Conservation (phyloP, 768 basidiomycete species). For the Mycena floridula region DNA sequence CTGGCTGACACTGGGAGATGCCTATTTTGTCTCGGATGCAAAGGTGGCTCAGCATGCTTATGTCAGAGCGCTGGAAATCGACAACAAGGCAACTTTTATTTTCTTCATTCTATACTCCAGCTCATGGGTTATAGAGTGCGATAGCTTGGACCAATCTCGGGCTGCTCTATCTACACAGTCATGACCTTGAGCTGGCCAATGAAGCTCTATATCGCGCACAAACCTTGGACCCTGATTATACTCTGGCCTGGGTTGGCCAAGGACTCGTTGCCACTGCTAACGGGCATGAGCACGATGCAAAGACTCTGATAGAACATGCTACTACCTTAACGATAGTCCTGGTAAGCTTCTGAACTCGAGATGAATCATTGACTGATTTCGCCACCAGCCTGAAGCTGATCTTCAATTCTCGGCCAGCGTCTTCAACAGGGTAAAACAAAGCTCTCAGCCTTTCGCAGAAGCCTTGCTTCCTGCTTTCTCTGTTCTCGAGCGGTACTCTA, state of each 20-base stretch:
- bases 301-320: slow-evolving; percentile 69
- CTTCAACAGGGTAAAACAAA: slow-evolving; percentile 35
- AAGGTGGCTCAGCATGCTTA: slow-evolving; percentile 88
- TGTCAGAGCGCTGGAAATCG: slow-evolving; percentile 80
- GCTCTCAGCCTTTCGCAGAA: slow-evolving; percentile 20
- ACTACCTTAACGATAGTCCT: slow-evolving; percentile 49
- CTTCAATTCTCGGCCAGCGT: slow-evolving; percentile 63
- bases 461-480: slow-evolving; percentile 74
- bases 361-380: slow-evolving; percentile 2
- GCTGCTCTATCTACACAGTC: slow-evolving; percentile 74
- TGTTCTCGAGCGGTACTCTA: slow-evolving; percentile 70
- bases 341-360: slow-evolving; percentile 26
- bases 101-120: slow-evolving; percentile 1
- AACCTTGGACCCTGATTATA: slow-evolving; percentile 85
- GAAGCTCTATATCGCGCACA: slow-evolving; percentile 86
- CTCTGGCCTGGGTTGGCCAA: slow-evolving; percentile 88
- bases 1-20: slow-evolving; percentile 81
- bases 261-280: slow-evolving; percentile 60
- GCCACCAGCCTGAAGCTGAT: slow-evolving; percentile 72
- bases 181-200: slow-evolving; percentile 77
- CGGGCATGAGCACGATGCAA: slow-evolving; percentile 55
- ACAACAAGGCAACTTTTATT: slow-evolving; percentile 58
- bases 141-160: slow-evolving; percentile 84
- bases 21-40: slow-evolving; percentile 59
- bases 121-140: slow-evolving; percentile 44